phyloP scores from a whole-genome alignment of 148 eudicot genomes.

The Talinum fruticosum region DNA sequence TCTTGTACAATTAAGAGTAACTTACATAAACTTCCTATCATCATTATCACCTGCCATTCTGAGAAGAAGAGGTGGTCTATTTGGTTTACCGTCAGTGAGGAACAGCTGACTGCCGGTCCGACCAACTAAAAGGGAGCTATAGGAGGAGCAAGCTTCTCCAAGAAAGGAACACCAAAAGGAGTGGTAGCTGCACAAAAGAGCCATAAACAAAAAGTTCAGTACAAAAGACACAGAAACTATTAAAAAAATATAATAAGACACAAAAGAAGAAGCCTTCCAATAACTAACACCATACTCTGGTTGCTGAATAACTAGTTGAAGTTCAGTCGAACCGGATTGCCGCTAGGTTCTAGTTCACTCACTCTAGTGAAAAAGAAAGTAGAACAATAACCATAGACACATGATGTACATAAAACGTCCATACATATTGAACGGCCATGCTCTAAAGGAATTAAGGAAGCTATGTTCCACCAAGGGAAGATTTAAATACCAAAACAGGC shows the following conservation, averaged over 20 bases:
- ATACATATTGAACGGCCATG: neutral
- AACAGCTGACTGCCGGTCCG: slow-evolving; percentile 94
- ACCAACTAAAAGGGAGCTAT: slow-evolving; percentile 80
- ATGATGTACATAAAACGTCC: neutral
- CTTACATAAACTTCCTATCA: slow-evolving; percentile 81
- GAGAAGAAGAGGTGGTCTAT: slow-evolving; percentile 80
- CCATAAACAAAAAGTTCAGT: slow-evolving; percentile 15
- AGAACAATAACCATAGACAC: neutral
- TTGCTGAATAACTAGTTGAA: no score
- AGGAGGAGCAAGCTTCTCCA: slow-evolving; percentile 87
- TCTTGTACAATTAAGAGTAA: slow-evolving; percentile 12
- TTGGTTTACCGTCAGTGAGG: slow-evolving; percentile 85
- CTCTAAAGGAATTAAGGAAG: neutral
- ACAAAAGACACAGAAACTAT: no score
- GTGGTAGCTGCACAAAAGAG: slow-evolving; percentile 61
- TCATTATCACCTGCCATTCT: slow-evolving; percentile 86
- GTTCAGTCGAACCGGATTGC: neutral
- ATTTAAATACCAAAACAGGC: neutral
- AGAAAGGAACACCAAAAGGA: slow-evolving; percentile 74
- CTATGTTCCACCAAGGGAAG: neutral
- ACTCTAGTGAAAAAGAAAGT: neutral
- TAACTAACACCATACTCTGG: no score
- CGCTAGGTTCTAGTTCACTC: no score
- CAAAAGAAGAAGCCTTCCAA: neutral
- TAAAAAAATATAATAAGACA: no score